Conservation (phyloP, 2,329 filamentous ascomycete species). For the Neopestalotiopsis rosae region DNA sequence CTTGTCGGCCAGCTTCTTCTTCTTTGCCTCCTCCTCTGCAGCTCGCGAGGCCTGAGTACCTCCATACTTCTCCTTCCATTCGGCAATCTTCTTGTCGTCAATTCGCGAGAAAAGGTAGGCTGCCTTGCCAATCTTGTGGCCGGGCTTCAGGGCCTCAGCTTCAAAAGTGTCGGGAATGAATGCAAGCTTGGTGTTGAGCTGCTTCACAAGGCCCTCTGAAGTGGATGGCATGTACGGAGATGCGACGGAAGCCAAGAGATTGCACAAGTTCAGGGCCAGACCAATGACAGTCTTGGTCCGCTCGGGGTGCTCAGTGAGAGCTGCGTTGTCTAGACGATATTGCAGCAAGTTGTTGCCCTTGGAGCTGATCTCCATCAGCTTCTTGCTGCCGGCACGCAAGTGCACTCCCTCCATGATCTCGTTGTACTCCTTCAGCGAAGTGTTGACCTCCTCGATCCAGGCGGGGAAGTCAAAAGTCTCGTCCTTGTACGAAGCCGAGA, state of each 20-base stretch:
- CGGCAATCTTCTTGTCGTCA: conserved; percentile 72
- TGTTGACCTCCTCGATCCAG: conserved; percentile 46
- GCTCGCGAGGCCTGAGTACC: conserved; percentile 33
- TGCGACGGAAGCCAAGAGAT: conserved; percentile 69
- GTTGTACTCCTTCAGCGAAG: conserved; percentile 59
- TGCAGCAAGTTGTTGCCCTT: conserved; percentile 61
- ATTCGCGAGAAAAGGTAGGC: conserved; percentile 75
- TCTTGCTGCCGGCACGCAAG: conserved; percentile 60
- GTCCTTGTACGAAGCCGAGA: conserved; percentile 57
- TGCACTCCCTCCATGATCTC: conserved; percentile 63
- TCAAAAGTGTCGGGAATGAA: conserved; percentile 63
- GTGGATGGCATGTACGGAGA: conserved; percentile 73
- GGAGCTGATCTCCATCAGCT: conserved; percentile 70
- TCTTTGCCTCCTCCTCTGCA: conserved; percentile 36
- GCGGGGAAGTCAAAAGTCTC: conserved; percentile 54
- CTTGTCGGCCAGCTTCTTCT: conserved; percentile 37
- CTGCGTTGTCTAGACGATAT: conserved; percentile 46
- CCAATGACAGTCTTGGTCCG: conserved; percentile 56
- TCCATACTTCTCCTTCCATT: conserved; percentile 72
- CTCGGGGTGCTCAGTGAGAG: conserved; percentile 41
- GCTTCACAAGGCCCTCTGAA: conserved; percentile 64
- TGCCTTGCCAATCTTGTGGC: conserved; percentile 72
- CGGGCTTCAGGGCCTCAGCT: conserved; percentile 55
- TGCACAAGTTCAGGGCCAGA: conserved; percentile 71
- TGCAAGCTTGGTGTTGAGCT: conserved; percentile 60